These are phyloP conservation scores for Teratosphaeria viscida DNA, from an alignment of 2,329 filamentous ascomycete genomes.

Conservation along the genomic window DNA sequence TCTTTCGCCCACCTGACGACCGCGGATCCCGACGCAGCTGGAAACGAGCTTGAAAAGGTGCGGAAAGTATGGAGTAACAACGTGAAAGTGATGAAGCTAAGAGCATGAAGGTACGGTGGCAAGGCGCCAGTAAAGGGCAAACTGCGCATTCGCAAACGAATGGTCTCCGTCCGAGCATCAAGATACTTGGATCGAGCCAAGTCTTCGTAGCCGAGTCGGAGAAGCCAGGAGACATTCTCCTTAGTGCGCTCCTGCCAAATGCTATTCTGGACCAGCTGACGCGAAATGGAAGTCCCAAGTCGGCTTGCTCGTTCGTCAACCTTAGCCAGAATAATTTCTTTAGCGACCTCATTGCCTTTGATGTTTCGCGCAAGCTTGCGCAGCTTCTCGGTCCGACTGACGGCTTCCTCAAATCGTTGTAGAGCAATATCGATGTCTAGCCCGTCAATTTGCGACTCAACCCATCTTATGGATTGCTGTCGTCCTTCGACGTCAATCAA, in stretches of 20 bases:
- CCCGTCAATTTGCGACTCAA: slow-evolving; percentile 89
- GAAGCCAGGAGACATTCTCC: slow-evolving; percentile 73
- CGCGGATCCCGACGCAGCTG: slow-evolving; percentile 72
- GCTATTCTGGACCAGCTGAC: slow-evolving; percentile 67
- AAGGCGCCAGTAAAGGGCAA: slow-evolving; percentile 93
- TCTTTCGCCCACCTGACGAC: slow-evolving; percentile 99
- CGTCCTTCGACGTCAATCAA: slow-evolving; percentile 94
- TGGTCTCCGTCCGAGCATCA: slow-evolving; percentile 62
- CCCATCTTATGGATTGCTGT: slow-evolving; percentile 90
- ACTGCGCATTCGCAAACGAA: slow-evolving; percentile 76
- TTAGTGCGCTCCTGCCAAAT: slow-evolving; percentile 68
- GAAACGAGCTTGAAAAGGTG: slow-evolving; percentile 45
- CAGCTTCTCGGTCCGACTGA: slow-evolving; percentile 73
- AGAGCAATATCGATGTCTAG: slow-evolving; percentile 92
- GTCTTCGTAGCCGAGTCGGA: slow-evolving; percentile 81
- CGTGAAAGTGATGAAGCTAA: slow-evolving; percentile 92
- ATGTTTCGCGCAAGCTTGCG: slow-evolving; percentile 68
- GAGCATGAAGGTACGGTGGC: slow-evolving; percentile 84
- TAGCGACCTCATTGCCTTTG: slow-evolving; percentile 75
- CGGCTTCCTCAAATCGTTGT: slow-evolving; percentile 77
- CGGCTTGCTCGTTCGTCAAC: slow-evolving; percentile 66
- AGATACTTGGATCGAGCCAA: slow-evolving; percentile 80
- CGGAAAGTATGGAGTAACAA: slow-evolving; percentile 82
- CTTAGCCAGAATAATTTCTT: slow-evolving; percentile 79
- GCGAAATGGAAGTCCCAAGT: slow-evolving; percentile 64